A percentile compares a stretch with the other conserved stretches of the same genome.
phyloP scores from a whole-genome alignment of 352 stramenopile species.

The Pythium aristosporum region DNA sequence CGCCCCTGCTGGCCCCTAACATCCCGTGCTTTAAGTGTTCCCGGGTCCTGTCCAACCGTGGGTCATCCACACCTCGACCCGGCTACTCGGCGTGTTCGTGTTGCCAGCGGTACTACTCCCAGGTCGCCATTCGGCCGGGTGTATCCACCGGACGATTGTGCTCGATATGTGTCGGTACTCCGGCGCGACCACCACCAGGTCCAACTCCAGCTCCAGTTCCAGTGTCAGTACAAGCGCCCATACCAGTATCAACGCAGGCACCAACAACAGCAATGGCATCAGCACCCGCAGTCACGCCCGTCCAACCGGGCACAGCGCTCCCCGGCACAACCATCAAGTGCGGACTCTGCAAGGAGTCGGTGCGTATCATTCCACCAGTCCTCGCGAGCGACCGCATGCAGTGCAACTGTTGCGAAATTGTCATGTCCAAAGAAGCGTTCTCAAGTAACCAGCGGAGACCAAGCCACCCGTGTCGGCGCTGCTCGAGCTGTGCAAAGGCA shows the following conservation, averaged over 20 bases:
- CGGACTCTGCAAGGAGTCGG: background rate
- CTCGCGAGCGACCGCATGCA: background rate
- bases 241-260: background rate
- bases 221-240: background rate
- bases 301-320: background rate
- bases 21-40: constrained; percentile 9
- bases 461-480: background rate
- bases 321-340: background rate
- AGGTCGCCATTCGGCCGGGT: background rate
- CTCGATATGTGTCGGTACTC: background rate
- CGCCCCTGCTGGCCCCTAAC: background rate
- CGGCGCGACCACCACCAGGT: background rate
- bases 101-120: constrained; percentile 10
- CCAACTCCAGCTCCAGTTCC: too few relatives aligned
- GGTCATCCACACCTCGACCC: background rate
- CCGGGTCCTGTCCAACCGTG: background rate
- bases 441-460: constrained; percentile 1
- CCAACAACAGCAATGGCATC: background rate
- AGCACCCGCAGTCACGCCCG: too few relatives aligned
- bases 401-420: constrained; percentile 11
- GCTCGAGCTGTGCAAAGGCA: background rate
- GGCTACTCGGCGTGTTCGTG: constrained; percentile 9
- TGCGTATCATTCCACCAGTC: background rate
- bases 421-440: background rate
- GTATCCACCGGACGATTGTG: background rate